Conservation (phyloP, 805 yeast genomes). For the Candida qinlingensis region DNA sequence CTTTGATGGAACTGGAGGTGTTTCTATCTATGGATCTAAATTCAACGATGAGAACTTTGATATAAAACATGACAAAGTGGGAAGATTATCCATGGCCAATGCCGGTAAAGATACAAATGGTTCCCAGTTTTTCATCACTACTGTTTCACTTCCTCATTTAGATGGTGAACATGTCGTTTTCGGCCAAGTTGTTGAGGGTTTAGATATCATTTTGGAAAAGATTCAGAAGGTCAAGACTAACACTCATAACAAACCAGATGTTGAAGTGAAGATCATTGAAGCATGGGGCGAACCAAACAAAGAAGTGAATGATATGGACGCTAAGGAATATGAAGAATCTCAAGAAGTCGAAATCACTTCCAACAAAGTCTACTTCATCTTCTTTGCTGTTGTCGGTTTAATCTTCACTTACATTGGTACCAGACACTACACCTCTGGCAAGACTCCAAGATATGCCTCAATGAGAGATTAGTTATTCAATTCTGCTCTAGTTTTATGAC, state of each 20-base stretch:
- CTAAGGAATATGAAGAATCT: constrained; percentile 18
- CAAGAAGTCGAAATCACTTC: constrained; percentile 10
- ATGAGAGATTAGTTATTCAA: constrained; percentile 16
- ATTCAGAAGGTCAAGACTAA: constrained; percentile 54
- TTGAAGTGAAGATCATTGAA: constrained; percentile 37
- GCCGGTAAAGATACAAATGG: constrained; percentile 65
- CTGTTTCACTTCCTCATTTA: constrained; percentile 41
- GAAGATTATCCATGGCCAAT: constrained; percentile 68
- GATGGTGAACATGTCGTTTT: constrained; percentile 69
- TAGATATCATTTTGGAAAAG: constrained; percentile 48
- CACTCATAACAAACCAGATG: constrained; percentile 35
- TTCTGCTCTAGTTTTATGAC: background rate
- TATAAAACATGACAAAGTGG: constrained; percentile 64
- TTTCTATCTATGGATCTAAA: constrained; percentile 67
- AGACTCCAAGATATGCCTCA: constrained; percentile 21
- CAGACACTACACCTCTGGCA: constrained; percentile 4
- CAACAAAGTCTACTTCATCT: constrained; percentile 12
- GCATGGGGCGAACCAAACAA: constrained; percentile 25
- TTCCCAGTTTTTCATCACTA: constrained; percentile 66
- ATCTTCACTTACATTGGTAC: constrained; percentile 16
- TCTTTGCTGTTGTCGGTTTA: constrained; percentile 14
- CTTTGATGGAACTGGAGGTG: constrained; percentile 67
- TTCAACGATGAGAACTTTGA: constrained; percentile 74
- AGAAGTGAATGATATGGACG: constrained; percentile 15
- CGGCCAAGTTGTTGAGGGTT: constrained; percentile 69